Evolutionary conservation across 306 rosid genomes (phyloP).

Genomic region (Acacia confusa): DNA sequence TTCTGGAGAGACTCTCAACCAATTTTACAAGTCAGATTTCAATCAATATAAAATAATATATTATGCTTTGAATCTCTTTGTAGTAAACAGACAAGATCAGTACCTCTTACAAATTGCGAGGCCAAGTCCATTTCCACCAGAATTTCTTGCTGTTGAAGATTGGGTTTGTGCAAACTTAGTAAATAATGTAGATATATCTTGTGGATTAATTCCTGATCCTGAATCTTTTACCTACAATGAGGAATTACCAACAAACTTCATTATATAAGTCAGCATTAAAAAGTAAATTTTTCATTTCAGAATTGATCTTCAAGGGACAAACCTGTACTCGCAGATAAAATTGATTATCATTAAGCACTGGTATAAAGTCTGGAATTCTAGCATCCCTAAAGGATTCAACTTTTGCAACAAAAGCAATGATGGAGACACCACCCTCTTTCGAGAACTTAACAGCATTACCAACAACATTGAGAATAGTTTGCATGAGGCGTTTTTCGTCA

Average conservation of each 20-base stretch:
- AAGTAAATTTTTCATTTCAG: conserved; percentile 19
- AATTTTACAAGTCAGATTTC: conserved; percentile 13
- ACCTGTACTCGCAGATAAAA: conserved; percentile 92
- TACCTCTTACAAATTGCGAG: conserved; percentile 95
- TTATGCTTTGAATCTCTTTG: conserved; percentile 14
- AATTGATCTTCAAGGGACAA: conserved; percentile 42
- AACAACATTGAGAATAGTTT: conserved; percentile 79
- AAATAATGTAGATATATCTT: conserved; percentile 82
- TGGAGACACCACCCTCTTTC: conserved; percentile 76
- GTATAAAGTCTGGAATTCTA: conserved; percentile 69
- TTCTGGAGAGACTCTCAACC: not conserved
- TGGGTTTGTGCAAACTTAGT: conserved; percentile 85
- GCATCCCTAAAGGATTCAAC: conserved; percentile 75
- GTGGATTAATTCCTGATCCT: conserved; percentile 84
- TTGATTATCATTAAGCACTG: conserved; percentile 68
- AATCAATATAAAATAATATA: conserved; percentile 8
- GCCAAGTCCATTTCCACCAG: conserved; percentile 85
- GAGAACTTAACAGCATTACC: conserved; percentile 98
- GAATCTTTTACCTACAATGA: conserved; percentile 76
- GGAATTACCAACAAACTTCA: conserved; percentile 14
- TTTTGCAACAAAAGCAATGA: conserved; percentile 68
- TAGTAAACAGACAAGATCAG: conserved; percentile 19
- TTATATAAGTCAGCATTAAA: conserved; percentile 6
- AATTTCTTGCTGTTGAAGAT: conserved; percentile 59
- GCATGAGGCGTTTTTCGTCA: conserved; percentile 92